Evolutionary conservation across 2,329 filamentous ascomycete genomes (phyloP), one percentile per base, ranked within the genome.

Genomic region (Zalaria obscura): DNA sequence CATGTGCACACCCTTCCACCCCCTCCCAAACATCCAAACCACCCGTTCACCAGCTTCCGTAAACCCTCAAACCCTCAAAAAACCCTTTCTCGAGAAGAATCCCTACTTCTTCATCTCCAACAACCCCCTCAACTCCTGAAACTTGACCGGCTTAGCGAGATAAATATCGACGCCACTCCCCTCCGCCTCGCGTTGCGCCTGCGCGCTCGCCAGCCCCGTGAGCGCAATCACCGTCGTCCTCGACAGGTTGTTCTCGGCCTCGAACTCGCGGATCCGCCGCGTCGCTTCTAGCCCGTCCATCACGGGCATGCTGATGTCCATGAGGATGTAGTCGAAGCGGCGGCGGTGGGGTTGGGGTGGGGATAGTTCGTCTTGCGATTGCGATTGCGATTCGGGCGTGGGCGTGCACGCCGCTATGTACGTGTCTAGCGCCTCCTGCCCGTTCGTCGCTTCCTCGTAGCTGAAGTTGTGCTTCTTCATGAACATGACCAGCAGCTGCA

Each of bases 391-490:
- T 52, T 50, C 36, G 6, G 29, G 7, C n/a, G 29, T 32, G 29
- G 29, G 29, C 29, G 18, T n/a, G n/a, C 29, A 32, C 29, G 7
- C 29, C 7, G 7, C 7, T 27, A 60, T 55, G 34, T 63, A 64
- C 29, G 54, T 53, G 7, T 65, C 51, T 0, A 70, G 58, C 2
- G 67, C 68, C 45, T 68, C 60, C 2, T 64, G 56, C 1, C 67
- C 68, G 45, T 70, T 61, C 27, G 51, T 48, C 2, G 65, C 67
- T 28, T 58, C 58, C 25, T 38, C 35, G 8, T 45, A 45, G 6
- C 39, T 40, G 8, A 45, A 29, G 11, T 45, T 41, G 39, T 45
- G 43, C 36, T 45, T 44, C n/a, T 45, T 45, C 44, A 46, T 42
- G 34, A 45, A 49, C 36, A 44, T 50, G 4, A 42, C 43, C 1